Base-by-base conservation (phyloP, 2,329 filamentous ascomycete species). In the Trichoderma cornu-damae region DNA sequence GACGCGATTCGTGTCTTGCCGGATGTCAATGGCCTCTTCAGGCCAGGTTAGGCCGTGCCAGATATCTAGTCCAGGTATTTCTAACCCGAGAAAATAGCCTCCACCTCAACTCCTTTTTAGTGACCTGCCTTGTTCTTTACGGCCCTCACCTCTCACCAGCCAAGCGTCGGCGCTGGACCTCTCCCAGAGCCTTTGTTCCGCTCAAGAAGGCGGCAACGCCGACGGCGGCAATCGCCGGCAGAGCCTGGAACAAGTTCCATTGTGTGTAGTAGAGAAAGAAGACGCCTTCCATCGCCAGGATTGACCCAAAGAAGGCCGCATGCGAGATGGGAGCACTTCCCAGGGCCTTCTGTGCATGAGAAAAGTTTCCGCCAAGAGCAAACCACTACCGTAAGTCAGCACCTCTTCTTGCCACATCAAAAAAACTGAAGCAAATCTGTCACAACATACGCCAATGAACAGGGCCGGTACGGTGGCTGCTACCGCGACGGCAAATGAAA, bases 221-320 rank as follows among this genome's bases (percentile, higher is more conserved):
- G 28, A 94, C 82, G 42, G 85, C 74, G 32, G 79, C 79, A 54
- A 87, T 85, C 24, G 85, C 85, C 4, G 91, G 92, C 49, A 99
- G 78, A 12, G 84, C 85, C 77, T 96, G 87, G 80, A 97, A 96
- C 44, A 99, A 79, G 68, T 87, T 96, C 92, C 93, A 96, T 68
- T 77, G 84, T 53, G 83, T 87, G 75, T 97, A 97, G 80, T 99
- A 99, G 63, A 96, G 75, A 77, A 94, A 93, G 75, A 99, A 96
- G 57, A 96, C 85, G 14, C 83, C 88, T 73, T 99, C 94, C 78
- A 99, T 89, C 20, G 86, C 85, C 37, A 96, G 61, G 57, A 99
- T 84, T 4, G 91, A 96, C 51, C 88, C 89, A 64, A 95, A 88
- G 78, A 97, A 99, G 32, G 91, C 72, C 28, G 78, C 77, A 70